Evolutionary conservation across 2,329 filamentous ascomycete genomes (phyloP), one percentile per base, ranked within the genome.

Genomic region (Huntiella omanensis): DNA sequence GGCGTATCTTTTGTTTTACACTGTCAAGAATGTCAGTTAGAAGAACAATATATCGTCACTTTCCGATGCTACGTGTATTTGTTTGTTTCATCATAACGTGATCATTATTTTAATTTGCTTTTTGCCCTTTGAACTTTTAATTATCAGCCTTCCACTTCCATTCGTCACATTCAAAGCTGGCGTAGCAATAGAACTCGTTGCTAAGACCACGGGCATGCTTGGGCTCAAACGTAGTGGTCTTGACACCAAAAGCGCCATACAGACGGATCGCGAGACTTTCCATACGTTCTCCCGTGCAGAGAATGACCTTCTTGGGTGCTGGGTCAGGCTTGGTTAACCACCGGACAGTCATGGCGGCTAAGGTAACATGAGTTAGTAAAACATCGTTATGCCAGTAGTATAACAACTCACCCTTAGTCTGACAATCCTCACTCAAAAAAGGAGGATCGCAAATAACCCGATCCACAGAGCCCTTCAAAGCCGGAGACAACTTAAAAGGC

Each of bases 1-100:
- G 59, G 86, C 88, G 0, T 96, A 95, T 60, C 67, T 96, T 48
- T 66, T 96, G 45, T 94, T 95, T 59, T 96, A 96, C 55, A 77
- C 80, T 45, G 75, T 80, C 50, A 68, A 76, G 51, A 77, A 74
- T 16, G 57, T 77, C 37, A 40, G 32, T 38, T 49, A 48, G 33
- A 40, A 38, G 13, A 37, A 12, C 1, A 11, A 32, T 42, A n/a
- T 32, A 42, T 16, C 22, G 8, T 5, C 22, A 28, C 22, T 28
- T 28, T 28, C 22, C 15, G 17, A 28, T 42, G 17, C 13, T 40
- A 11, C 16, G 37, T 40, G 37, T 8, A 22, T 42, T 2, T 33
- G 7, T 28, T 12, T 36, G 19, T 33, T 34, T 28, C 40, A 15
- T 35, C 4, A 37, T 32, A 16, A 33, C 12, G 13, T 33, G 2